Evolutionary conservation across 2,329 filamentous ascomycete genomes (phyloP), one percentile per base, ranked within the genome.

Genomic region (Botrytis deweyae): DNA sequence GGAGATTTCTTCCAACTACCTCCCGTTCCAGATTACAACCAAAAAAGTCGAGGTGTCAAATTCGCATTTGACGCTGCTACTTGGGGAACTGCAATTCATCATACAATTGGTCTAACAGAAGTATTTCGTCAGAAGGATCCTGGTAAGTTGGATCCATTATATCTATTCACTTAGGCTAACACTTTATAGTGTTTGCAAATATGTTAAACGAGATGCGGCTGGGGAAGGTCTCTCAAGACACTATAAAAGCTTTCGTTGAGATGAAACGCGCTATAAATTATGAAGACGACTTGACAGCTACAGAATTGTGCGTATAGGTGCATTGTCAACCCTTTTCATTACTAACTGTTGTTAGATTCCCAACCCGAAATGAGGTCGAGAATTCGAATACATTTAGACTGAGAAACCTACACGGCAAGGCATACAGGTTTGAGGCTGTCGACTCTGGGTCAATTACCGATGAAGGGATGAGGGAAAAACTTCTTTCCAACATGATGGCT

Each of bases 161-260:
- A 46, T 20, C 16, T 22, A 20, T 22, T 64, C 10, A 59, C 29
- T 25, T n/a, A 62, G 70, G 64, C 78, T 82, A 75, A 84, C 81
- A 67, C 75, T 61, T 20, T 49, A 52, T 76, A 89, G 90, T 92
- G 38, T 99, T 99, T 82, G 96, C 96, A 20, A 86, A 88, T 9
- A 99, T 99, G 95, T 88, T 99, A 70, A 99, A 99, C 80, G 95
- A 99, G 82, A 98, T 99, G 94, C 91, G 96, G 67, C 86, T 98
- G 72, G 96, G 96, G 6, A 91, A 88, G 70, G 91, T 98, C 70
- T 92, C 88, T 46, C 87, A 90, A n/a, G 84, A 88, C 14, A 97
- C 95, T 0, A 90, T 97, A 49, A 85, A 87, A 14, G 89, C 90
- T 0, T 99, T 99, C 84, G 90, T 88, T 78, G 87, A 86, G 5